Percentiles rank a stretch among this genome's conserved stretches.
These are phyloP conservation scores for Olyra latifolia DNA, from an alignment of 176 grass and related monocot species.

Conservation along the genomic window DNA sequence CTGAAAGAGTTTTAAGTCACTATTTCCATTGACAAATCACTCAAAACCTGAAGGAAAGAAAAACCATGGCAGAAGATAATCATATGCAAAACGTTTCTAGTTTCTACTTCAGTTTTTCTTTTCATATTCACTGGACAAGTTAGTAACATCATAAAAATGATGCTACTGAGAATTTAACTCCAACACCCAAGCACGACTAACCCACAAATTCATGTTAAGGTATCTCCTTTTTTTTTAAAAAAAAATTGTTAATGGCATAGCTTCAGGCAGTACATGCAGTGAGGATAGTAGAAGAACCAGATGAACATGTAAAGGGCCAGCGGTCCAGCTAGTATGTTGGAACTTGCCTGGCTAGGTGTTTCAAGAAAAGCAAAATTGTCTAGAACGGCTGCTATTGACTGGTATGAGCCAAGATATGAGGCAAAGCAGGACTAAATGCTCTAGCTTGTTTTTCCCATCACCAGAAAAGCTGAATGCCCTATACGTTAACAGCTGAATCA, in stretches of 20 bases:
- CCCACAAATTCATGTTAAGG: not conserved
- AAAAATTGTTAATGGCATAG: not conserved
- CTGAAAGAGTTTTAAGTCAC: slow-evolving; percentile 34
- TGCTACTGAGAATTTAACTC: not conserved
- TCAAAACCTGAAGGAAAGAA: not conserved
- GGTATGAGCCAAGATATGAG: not conserved
- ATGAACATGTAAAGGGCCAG: not conserved
- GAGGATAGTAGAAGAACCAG: not conserved
- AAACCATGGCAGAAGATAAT: not conserved
- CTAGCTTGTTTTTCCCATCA: not conserved
- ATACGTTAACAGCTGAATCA: not conserved
- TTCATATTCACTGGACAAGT: not conserved
- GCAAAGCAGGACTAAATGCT: not conserved
- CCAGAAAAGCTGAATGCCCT: not conserved
- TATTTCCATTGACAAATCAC: slow-evolving; percentile 3
- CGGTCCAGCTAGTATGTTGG: not conserved
- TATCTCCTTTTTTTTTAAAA: not conserved
- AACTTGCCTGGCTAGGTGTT: not conserved
- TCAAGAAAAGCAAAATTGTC: not conserved
- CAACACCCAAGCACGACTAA: not conserved
- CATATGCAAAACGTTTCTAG: not conserved
- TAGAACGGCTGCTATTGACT: not conserved
- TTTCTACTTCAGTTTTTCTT: not conserved
- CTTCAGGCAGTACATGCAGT: not conserved
- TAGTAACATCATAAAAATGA: not conserved